Conservation (phyloP, 805 yeast species). For the Candida tallmaniae region DNA sequence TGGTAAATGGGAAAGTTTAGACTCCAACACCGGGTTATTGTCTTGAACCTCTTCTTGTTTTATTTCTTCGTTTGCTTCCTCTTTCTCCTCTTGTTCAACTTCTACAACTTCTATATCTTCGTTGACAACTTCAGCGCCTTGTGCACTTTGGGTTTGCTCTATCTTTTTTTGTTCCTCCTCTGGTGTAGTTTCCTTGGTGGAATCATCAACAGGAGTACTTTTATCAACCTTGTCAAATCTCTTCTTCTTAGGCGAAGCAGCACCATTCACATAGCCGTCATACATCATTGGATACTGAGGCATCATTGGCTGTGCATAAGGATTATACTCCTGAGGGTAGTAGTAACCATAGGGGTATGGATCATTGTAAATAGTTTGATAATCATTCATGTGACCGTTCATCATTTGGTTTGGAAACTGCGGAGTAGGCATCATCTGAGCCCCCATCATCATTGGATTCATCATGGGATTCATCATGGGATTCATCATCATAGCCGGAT, state of each 20-base stretch:
- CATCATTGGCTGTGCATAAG: conserved; percentile 15
- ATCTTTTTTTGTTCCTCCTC: background rate
- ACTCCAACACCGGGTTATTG: background rate
- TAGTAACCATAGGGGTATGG: background rate
- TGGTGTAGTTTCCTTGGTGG: background rate
- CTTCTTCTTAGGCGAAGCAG: background rate
- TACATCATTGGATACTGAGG: background rate
- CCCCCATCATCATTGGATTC: conserved; percentile 1
- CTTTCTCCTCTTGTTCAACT: background rate
- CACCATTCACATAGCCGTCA: background rate
- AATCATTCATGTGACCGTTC: conserved; percentile 1
- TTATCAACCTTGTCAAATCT: conserved; percentile 1
- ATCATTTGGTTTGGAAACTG: background rate
- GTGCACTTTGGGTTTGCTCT: background rate
- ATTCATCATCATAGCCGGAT: conserved; percentile 2
- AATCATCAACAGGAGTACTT: background rate
- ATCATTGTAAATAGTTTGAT: conserved; percentile 3
- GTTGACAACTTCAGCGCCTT: background rate
- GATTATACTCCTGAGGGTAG: conserved; percentile 7
- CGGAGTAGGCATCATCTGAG: conserved; percentile 5
- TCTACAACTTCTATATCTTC: background rate
- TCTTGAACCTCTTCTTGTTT: background rate
- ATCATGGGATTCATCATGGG: conserved; percentile 3
- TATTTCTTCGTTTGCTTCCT: background rate
- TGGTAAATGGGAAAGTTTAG: too few species aligned